phyloP scores from a whole-genome alignment of 441 rosid species.

The Bruguiera hainesii region DNA sequence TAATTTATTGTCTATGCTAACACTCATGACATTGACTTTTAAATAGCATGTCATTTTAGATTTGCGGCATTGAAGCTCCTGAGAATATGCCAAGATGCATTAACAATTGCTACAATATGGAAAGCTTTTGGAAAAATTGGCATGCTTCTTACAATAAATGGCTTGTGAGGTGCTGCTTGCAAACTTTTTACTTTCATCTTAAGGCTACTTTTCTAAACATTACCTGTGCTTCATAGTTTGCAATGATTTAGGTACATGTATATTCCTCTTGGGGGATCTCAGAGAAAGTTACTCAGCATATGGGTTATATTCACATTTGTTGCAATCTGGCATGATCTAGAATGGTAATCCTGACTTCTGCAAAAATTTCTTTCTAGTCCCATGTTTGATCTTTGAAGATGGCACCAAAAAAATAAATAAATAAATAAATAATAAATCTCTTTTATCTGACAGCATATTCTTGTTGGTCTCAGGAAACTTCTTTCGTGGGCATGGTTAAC shows the following conservation, averaged over 20 bases:
- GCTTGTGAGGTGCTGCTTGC: constrained; percentile 75
- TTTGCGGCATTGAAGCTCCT: constrained; percentile 82
- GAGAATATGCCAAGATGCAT: constrained; percentile 96
- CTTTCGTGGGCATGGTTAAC: constrained; percentile 99
- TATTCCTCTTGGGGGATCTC: constrained; percentile 93
- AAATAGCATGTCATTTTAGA: constrained; percentile 32
- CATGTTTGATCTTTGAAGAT: not conserved
- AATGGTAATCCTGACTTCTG: constrained; percentile 55
- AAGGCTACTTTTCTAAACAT: constrained; percentile 7
- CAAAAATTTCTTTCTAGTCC: not conserved
- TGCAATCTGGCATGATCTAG: constrained; percentile 95
- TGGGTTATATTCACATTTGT: constrained; percentile 97
- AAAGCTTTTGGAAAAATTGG: constrained; percentile 98
- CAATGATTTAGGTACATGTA: constrained; percentile 68
- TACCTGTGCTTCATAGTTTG: constrained; percentile 11
- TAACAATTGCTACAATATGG: constrained; percentile 85
- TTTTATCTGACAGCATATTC: constrained; percentile 30
- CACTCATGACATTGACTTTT: constrained; percentile 2
- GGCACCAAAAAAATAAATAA: not conserved
- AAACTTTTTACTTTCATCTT: constrained; percentile 13
- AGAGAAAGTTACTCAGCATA: constrained; percentile 70
- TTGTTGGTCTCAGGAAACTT: constrained; percentile 70
- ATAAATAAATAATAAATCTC: not conserved
- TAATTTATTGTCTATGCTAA: not conserved
- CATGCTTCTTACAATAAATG: constrained; percentile 98